Evolutionary conservation across 495 filamentous ascomycete species (phyloP).

Genomic region (Mycothermus thermophilus): DNA sequence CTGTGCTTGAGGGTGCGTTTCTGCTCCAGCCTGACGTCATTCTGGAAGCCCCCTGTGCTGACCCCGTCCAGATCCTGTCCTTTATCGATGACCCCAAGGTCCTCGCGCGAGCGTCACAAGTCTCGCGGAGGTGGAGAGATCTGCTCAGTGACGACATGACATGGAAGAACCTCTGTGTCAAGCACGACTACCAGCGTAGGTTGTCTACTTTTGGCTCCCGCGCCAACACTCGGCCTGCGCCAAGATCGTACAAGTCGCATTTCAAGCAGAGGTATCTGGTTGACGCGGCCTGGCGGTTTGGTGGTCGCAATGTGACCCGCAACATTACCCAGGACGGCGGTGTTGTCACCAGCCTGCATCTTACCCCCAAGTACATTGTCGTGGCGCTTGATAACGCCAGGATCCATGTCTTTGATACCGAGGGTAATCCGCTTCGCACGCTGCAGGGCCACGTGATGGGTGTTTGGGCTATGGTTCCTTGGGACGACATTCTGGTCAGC

Average conservation of each 20-base stretch:
- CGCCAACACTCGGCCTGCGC: slow-evolving; percentile 24
- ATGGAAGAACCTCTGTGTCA: slow-evolving; percentile 92
- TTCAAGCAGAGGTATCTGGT: slow-evolving; percentile 97
- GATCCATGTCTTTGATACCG: slow-evolving; percentile 92
- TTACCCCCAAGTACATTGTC: slow-evolving; percentile 91
- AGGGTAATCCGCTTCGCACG: slow-evolving; percentile 75
- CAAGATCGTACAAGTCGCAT: slow-evolving; percentile 74
- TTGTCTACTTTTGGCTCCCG: slow-evolving; percentile 17
- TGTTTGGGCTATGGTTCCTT: slow-evolving; percentile 98
- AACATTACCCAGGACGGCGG: slow-evolving; percentile 93
- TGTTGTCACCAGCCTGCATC: slow-evolving; percentile 88
- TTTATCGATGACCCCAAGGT: slow-evolving; percentile 93
- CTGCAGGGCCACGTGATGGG: slow-evolving; percentile 96
- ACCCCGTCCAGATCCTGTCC: slow-evolving; percentile 53
- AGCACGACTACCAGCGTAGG: slow-evolving; percentile 67
- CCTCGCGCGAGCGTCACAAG: slow-evolving; percentile 80
- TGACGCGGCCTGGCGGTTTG: slow-evolving; percentile 89
- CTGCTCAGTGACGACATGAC: slow-evolving; percentile 90
- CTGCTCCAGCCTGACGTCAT: neutral
- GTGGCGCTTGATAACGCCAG: slow-evolving; percentile 96
- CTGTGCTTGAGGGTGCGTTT: slow-evolving; percentile 61
- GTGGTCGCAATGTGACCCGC: slow-evolving; percentile 59
- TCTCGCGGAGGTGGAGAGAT: slow-evolving; percentile 85
- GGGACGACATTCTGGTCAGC: slow-evolving; percentile 89
- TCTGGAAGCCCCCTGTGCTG: neutral